These are phyloP conservation scores for Saccharomyces kudriavzevii DNA, from an alignment of 805 yeast species.

Conservation along the genomic window DNA sequence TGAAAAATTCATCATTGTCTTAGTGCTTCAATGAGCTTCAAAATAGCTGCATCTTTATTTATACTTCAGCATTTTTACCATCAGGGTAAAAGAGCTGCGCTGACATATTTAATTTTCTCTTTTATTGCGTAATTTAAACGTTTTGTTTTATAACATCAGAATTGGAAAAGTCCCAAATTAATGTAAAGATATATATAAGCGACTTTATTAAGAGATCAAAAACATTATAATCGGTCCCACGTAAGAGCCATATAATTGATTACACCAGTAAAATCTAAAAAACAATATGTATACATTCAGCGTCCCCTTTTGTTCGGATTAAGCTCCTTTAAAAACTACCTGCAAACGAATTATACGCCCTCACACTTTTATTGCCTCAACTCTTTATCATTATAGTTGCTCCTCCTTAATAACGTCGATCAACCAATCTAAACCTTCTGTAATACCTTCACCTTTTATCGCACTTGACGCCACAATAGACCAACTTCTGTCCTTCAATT, in stretches of 20 bases:
- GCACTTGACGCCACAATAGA: slow-evolving; percentile 95
- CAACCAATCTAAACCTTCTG: slow-evolving; percentile 94
- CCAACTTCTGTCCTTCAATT: slow-evolving; percentile 92
- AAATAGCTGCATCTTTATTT: not conserved
- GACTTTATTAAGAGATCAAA: not conserved
- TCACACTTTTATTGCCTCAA: not conserved
- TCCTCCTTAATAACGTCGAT: slow-evolving; percentile 93
- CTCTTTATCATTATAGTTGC: slow-evolving; percentile 44
- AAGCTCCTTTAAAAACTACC: not conserved
- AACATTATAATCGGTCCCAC: not conserved
- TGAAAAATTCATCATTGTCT: too few relatives aligned
- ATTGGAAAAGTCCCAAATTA: not conserved
- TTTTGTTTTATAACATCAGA: not conserved
- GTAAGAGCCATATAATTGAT: not conserved
- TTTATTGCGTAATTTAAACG: not conserved
- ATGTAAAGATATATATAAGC: not conserved
- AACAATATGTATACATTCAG: not conserved
- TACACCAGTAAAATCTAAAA: not conserved
- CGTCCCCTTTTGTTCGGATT: not conserved
- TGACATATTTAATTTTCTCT: not conserved
- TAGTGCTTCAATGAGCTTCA: too few relatives aligned
- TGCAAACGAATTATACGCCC: not conserved
- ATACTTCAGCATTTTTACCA: not conserved
- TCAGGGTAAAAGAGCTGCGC: not conserved
- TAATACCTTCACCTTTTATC: slow-evolving; percentile 86